phyloP scores from a whole-genome alignment of 1,139 yeast species.

The Diutina mesorugosa region DNA sequence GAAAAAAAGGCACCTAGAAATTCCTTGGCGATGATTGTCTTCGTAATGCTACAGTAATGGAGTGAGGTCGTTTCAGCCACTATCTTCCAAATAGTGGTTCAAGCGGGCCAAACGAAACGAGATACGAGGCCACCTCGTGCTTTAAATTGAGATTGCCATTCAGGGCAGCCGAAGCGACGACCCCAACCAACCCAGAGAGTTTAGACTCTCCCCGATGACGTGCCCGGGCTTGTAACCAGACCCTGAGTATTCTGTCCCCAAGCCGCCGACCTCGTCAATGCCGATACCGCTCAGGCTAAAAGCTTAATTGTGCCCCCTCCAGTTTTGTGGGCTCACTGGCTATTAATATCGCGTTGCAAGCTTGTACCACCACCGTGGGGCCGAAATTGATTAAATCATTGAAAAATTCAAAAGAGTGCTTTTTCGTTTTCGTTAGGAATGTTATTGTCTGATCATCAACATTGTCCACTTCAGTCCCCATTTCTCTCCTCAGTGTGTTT shows the following conservation, averaged over 20 bases:
- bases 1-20: no score
- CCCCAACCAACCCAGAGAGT: not conserved
- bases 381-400: no score
- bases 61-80: no score
- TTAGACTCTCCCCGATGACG: not conserved
- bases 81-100: not conserved
- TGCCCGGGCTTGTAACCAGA: not conserved
- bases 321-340: not conserved
- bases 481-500: no score
- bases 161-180: not conserved
- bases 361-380: no score
- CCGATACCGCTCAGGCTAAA: not conserved
- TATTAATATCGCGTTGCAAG: not conserved
- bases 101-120: not conserved
- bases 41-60: no score
- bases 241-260: not conserved
- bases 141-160: not conserved
- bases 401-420: no score
- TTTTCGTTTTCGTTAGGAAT: no score
- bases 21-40: no score
- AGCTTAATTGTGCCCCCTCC: not conserved
- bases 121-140: not conserved
- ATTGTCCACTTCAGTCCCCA: no score
- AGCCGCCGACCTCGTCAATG: not conserved
- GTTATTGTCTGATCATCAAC: no score